These are phyloP conservation scores for Ascomycota sp. DNA, from an alignment of 2,329 filamentous ascomycete genomes.

Conservation along the genomic window DNA sequence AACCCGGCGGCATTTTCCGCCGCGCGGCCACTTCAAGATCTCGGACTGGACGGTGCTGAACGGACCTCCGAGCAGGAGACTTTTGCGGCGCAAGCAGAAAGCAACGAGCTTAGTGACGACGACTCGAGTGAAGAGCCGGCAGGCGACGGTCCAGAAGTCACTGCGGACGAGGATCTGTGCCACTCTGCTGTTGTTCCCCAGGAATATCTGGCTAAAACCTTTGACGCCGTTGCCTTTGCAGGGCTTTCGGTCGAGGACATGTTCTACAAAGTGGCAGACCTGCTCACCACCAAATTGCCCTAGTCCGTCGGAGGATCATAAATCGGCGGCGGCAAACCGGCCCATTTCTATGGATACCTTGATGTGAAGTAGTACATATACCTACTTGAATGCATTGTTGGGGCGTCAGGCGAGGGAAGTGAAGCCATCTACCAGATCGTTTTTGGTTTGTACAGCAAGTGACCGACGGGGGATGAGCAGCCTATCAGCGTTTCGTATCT, in stretches of 20 bases:
- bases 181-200: conserved; percentile 42
- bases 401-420: too few relatives aligned
- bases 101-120: conserved; percentile 19
- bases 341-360: too few relatives aligned
- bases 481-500: too few relatives aligned
- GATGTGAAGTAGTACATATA: too few relatives aligned
- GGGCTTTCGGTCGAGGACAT: conserved; percentile 54
- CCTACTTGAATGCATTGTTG: too few relatives aligned
- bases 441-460: too few relatives aligned
- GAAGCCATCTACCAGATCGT: not conserved
- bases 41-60: conserved; percentile 29
- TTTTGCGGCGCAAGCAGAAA: conserved; percentile 17
- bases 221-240: conserved; percentile 48
- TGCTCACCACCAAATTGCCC: conserved; percentile 39
- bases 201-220: conserved; percentile 48
- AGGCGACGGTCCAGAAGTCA: conserved; percentile 22
- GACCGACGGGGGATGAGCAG: too few relatives aligned
- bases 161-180: conserved; percentile 22
- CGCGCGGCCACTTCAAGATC: conserved; percentile 33
- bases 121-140: conserved; percentile 15
- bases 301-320: conserved; percentile 8
- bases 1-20: conserved; percentile 29
- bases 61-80: too few relatives aligned
- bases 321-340: not conserved
- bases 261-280: conserved; percentile 48